Conservation (phyloP, 2,329 filamentous ascomycete species). For the Sporothrix curviconia region DNA sequence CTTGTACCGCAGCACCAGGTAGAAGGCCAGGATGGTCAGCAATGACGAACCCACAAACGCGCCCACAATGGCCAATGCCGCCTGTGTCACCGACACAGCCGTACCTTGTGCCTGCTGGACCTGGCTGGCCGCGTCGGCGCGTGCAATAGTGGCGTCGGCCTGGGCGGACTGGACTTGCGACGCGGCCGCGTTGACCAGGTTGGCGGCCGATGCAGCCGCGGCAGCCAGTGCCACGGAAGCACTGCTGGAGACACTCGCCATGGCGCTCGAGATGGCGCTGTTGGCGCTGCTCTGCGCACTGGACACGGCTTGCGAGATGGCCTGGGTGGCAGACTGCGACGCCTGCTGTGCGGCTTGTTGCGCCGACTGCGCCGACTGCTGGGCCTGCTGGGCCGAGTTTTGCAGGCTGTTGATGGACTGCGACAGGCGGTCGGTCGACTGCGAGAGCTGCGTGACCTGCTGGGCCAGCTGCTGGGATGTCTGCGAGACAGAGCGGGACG, state of each 20-base stretch:
- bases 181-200: slow-evolving; percentile 21
- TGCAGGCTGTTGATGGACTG: slow-evolving; percentile 24
- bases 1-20: slow-evolving; percentile 29
- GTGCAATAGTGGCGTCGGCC: slow-evolving; percentile 27
- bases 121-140: slow-evolving; percentile 27
- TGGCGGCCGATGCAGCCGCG: background rate
- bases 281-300: slow-evolving; percentile 26
- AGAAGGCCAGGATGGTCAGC: slow-evolving; percentile 33
- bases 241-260: slow-evolving; percentile 26
- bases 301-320: slow-evolving; percentile 20
- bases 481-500: slow-evolving; percentile 27
- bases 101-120: slow-evolving; percentile 31
- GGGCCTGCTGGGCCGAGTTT: slow-evolving; percentile 22
- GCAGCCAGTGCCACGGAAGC: slow-evolving; percentile 25
- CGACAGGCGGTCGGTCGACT: slow-evolving; percentile 27
- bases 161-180: slow-evolving; percentile 27
- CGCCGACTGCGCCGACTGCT: slow-evolving; percentile 22
- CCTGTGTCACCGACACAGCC: slow-evolving; percentile 36
- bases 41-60: slow-evolving; percentile 37
- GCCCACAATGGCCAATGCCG: slow-evolving; percentile 35
- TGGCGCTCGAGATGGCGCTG: slow-evolving; percentile 20
- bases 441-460: slow-evolving; percentile 24
- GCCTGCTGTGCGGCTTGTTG: slow-evolving; percentile 22
- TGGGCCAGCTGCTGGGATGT: slow-evolving; percentile 29
- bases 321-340: slow-evolving; percentile 24